Evolutionary conservation across 768 basidiomycete species (phyloP).

Genomic region (Asterophora lycoperdoides): DNA sequence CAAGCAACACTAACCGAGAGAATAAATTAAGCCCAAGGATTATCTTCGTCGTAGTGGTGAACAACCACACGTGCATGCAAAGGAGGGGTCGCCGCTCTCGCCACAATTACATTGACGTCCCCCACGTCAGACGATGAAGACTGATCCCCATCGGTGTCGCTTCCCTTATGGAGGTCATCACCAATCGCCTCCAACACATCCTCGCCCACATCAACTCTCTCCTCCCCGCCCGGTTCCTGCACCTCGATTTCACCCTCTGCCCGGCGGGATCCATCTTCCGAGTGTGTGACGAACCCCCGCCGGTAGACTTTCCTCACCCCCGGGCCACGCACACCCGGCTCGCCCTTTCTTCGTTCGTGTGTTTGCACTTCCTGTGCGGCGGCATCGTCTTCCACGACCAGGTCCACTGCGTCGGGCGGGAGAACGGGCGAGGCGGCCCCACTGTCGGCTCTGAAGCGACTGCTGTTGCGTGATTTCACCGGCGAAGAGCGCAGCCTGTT

Average conservation of each 20-base stretch:
- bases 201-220: conserved; percentile 39
- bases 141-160: conserved; percentile 21
- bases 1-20: no score
- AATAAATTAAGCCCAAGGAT: conserved; percentile 51
- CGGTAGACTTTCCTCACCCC: conserved; percentile 51
- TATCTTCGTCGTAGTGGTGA: conserved; percentile 40
- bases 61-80: conserved; percentile 34
- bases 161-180: conserved; percentile 25
- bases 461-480: conserved; percentile 28
- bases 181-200: conserved; percentile 31
- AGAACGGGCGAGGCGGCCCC: conserved; percentile 26
- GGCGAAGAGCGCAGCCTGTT: conserved; percentile 28
- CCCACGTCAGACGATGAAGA: conserved; percentile 16
- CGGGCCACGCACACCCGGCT: conserved; percentile 43
- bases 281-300: conserved; percentile 40
- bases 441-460: conserved; percentile 15
- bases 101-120: conserved; percentile 27
- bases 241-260: conserved; percentile 41
- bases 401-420: conserved; percentile 80
- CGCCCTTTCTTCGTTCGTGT: conserved; percentile 57
- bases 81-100: conserved; percentile 41
- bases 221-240: conserved; percentile 23
- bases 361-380: conserved; percentile 51
- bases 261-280: conserved; percentile 25
- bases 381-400: conserved; percentile 68